Evolutionary conservation across 2,329 filamentous ascomycete genomes (phyloP), one percentile per base, ranked within the genome.

Genomic region (Xylaria sp.): DNA sequence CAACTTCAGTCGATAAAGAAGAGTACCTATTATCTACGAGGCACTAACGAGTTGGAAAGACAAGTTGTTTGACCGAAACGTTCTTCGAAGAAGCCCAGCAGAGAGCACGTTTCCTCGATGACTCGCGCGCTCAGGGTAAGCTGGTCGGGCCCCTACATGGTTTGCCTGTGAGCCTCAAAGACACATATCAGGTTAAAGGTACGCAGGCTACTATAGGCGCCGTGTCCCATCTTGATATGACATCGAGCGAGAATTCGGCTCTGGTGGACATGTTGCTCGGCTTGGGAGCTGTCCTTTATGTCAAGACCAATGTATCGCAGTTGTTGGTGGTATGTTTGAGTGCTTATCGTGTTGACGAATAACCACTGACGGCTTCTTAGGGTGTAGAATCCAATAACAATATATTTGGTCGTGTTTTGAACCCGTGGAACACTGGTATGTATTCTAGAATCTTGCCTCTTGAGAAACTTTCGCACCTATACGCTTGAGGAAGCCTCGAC

Each of bases 121-220:
- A 76, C 18, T 34, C 18, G n/a, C 56, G 56, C 18, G 8, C 5
- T 18, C 28, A 73, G 3, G 78, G 80, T 0, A 76, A 80, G 69
- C 75, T 83, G 0, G 71, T 84, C 4, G 87, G 88, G 0, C 86
- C 87, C 9, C 80, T 91, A 2, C 87, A 90, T 76, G 89, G 88
- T 7, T 78, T 87, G 2, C 85, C 85, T 1, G 80, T 87, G n/a
- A 65, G 85, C 0, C 80, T 90, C 50, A 91, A 79, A 61, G 78
- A 80, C 45, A 66, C 63, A n/a, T 75, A 74, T 39, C 70, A 72
- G 59, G 64, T 76, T 18, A 20, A 15, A 2, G 75, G 73, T 8
- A 36, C 58, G n/a, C 68, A 75, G 8, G 67, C 74, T 15, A 60
- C 74, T 23, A 60, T 63, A 12, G 74, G 74, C 8, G 69, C 71